phyloP scores from a whole-genome alignment of 2,329 filamentous ascomycete species.

The Acrocalymma vagum region DNA sequence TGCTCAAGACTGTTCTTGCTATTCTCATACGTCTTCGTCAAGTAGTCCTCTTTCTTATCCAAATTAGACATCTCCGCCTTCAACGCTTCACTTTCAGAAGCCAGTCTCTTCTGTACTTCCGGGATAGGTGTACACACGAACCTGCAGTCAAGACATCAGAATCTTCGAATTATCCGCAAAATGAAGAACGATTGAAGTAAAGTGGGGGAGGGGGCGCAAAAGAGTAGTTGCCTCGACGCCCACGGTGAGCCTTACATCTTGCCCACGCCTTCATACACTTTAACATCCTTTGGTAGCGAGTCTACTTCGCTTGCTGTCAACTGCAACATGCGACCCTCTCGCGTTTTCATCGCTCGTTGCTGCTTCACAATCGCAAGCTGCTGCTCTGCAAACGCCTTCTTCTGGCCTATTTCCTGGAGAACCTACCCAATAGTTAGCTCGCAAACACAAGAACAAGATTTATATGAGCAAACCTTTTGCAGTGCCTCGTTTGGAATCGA shows the following conservation, averaged over 20 bases:
- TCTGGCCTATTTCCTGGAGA: constrained; percentile 91
- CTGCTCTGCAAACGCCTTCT: constrained; percentile 87
- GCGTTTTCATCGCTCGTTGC: constrained; percentile 84
- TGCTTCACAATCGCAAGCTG: constrained; percentile 87
- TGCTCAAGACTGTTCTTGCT: constrained; percentile 90
- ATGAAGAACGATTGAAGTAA: no score
- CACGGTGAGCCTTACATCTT: constrained; percentile 79
- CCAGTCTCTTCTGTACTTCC: constrained; percentile 78
- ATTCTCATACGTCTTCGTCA: constrained; percentile 96
- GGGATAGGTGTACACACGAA: constrained; percentile 82
- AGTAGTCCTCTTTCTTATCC: constrained; percentile 88
- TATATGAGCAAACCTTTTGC: constrained; percentile 74
- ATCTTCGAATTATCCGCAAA: no score
- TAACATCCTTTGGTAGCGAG: constrained; percentile 76
- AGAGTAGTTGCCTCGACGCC: no score
- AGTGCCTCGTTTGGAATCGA: constrained; percentile 93
- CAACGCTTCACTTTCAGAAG: constrained; percentile 75
- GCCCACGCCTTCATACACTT: constrained; percentile 92
- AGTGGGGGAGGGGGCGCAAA: no score
- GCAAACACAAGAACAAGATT: not conserved
- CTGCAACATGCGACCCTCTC: constrained; percentile 87
- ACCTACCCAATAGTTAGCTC: constrained; percentile 64
- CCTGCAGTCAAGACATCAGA: constrained; percentile 66
- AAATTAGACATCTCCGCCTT: constrained; percentile 82
- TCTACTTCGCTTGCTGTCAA: constrained; percentile 85